These are phyloP conservation scores for Plasmodium billcollinsi DNA, from an alignment of 169 alveolate genomes.

Conservation along the genomic window DNA sequence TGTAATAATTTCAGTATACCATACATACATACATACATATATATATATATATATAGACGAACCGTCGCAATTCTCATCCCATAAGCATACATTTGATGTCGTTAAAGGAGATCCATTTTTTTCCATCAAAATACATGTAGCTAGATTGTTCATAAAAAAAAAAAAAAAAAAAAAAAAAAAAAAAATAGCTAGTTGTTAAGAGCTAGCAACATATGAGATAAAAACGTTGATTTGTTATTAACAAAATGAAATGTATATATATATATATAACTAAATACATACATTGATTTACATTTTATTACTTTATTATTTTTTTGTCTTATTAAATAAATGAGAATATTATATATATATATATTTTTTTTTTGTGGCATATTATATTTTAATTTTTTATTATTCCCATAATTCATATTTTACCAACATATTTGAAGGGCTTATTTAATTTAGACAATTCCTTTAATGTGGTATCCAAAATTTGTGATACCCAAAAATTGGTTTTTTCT, in stretches of 20 bases:
- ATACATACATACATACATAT: too few relatives aligned
- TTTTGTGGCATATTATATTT: too few relatives aligned
- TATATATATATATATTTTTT: too few relatives aligned
- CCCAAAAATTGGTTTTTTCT: constrained; percentile 87
- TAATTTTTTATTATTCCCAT: too few relatives aligned
- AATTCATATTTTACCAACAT: constrained; percentile 75
- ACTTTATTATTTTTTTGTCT: too few relatives aligned
- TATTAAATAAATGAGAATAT: too few relatives aligned
- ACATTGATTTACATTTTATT: too few relatives aligned
- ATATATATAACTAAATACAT: too few relatives aligned
- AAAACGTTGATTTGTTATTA: too few relatives aligned
- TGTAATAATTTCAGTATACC: too few relatives aligned
- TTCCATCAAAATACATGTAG: constrained; percentile 86
- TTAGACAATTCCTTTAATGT: constrained; percentile 87
- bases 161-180: constrained; percentile 44
- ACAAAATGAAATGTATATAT: too few relatives aligned
- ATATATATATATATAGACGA: background rate
- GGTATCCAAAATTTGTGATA: constrained; percentile 84
- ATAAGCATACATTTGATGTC: constrained; percentile 87
- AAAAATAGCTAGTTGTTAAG: constrained; percentile 9
- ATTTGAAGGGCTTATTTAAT: constrained; percentile 86
- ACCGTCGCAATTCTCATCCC: constrained; percentile 89
- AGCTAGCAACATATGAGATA: too few relatives aligned
- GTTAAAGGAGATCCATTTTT: constrained; percentile 88
- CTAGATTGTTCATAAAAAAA: constrained; percentile 59